Percentiles rank a stretch among this genome's conserved stretches.
Evolutionary conservation across 441 rosid genomes (phyloP).

Genomic region (Eruca vesicaria): DNA sequence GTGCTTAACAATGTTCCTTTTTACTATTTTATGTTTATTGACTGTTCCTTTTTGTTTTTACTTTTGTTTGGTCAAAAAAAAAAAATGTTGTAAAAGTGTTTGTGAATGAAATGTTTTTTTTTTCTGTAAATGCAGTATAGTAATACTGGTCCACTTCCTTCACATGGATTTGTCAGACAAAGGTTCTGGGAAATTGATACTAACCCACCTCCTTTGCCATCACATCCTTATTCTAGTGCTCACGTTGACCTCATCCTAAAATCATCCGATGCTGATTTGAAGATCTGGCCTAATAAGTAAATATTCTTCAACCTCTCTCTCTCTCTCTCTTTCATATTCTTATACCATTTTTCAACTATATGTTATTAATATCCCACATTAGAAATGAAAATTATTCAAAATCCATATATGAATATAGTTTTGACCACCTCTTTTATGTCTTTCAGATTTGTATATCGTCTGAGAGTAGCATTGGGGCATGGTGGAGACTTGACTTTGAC

Average conservation of each 20-base stretch:
- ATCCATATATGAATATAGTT: not conserved
- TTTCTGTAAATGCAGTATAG: constrained; percentile 41
- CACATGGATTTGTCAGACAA: constrained; percentile 66
- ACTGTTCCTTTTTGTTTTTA: no score
- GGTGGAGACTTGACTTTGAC: constrained; percentile 60
- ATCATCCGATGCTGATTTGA: constrained; percentile 49
- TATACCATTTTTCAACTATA: not conserved
- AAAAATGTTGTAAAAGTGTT: constrained; percentile 9
- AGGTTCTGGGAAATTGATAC: constrained; percentile 53
- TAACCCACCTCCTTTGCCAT: constrained; percentile 51
- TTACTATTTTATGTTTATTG: not conserved
- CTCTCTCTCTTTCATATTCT: not conserved
- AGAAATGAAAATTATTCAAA: not conserved
- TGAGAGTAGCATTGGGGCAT: constrained; percentile 52
- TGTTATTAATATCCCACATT: not conserved
- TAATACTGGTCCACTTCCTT: constrained; percentile 53
- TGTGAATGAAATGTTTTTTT: not conserved
- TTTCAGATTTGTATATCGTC: constrained; percentile 53
- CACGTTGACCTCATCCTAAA: constrained; percentile 49
- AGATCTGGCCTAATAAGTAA: constrained; percentile 71
- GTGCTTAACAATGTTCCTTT: constrained; percentile 8
- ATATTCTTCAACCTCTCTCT: not conserved
- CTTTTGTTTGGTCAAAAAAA: no score
- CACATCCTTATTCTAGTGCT: constrained; percentile 38
- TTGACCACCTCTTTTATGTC: not conserved